phyloP scores from a whole-genome alignment of 1,284 basidiomycete genomes.

The Singerocomus rubriflavus region DNA sequence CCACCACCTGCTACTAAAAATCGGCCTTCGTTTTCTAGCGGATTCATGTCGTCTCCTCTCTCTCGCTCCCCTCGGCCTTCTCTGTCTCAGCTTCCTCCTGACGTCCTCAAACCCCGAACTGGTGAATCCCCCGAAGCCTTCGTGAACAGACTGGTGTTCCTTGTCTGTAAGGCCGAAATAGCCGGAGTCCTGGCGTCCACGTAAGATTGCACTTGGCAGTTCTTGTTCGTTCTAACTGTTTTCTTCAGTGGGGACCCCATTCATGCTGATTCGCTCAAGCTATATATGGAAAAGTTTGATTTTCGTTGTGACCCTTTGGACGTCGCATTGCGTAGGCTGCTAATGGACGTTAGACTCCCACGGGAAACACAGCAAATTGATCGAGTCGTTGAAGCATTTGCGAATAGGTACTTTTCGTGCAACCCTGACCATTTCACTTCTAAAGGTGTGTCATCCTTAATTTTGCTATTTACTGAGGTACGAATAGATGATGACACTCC shows the following conservation, averaged over 20 bases:
- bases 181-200: conserved; percentile 77
- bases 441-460: conserved; percentile 53
- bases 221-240: conserved; percentile 7
- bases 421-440: conserved; percentile 81
- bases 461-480: not conserved
- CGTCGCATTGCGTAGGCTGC: conserved; percentile 84
- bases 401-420: conserved; percentile 79
- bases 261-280: conserved; percentile 66
- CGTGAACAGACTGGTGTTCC: conserved; percentile 57
- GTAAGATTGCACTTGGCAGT: conserved; percentile 40
- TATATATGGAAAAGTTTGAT: conserved; percentile 78
- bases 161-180: conserved; percentile 74
- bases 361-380: conserved; percentile 99
- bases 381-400: conserved; percentile 94
- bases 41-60: conserved; percentile 30
- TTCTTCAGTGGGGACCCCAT: conserved; percentile 65
- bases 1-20: conserved; percentile 34
- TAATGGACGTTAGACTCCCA: conserved; percentile 91
- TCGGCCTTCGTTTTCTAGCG: conserved; percentile 26
- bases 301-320: conserved; percentile 86
- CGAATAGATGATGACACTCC: conserved; percentile 1
- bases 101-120: conserved; percentile 51
- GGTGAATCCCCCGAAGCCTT: conserved; percentile 73
- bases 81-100: conserved; percentile 41
- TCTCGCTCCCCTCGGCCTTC: conserved; percentile 47